These are phyloP conservation scores for Adansonia gregorii DNA, from an alignment of 441 rosid species.

Conservation along the genomic window DNA sequence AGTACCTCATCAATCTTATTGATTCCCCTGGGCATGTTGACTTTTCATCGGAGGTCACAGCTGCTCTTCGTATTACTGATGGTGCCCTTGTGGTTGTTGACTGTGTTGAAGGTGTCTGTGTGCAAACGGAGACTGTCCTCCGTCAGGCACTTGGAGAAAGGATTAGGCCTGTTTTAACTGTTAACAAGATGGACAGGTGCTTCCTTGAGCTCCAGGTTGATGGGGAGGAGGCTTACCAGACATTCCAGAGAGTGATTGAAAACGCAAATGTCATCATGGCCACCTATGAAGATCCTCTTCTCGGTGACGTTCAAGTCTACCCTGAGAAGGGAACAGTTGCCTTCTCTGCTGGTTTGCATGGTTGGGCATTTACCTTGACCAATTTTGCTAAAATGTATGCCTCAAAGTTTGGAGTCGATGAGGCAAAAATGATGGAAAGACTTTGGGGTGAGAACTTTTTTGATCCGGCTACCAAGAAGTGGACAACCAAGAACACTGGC, in stretches of 20 bases:
- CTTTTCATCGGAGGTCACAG: constrained; percentile 75
- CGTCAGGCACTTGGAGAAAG: constrained; percentile 78
- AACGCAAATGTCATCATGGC: constrained; percentile 79
- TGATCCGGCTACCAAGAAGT: constrained; percentile 30
- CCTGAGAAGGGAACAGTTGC: constrained; percentile 38
- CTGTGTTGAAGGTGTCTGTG: constrained; percentile 73
- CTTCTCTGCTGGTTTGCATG: constrained; percentile 28
- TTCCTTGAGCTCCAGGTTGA: constrained; percentile 83
- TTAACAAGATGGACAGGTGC: constrained; percentile 80
- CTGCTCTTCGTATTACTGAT: constrained; percentile 76
- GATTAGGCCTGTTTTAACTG: constrained; percentile 72
- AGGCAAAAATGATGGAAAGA: constrained; percentile 29
- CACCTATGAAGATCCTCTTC: constrained; percentile 78
- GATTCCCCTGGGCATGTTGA: constrained; percentile 80
- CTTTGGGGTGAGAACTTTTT: constrained; percentile 33
- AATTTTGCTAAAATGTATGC: constrained; percentile 29
- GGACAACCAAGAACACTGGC: constrained; percentile 29
- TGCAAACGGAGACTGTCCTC: constrained; percentile 71
- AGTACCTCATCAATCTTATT: constrained; percentile 72
- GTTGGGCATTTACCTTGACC: constrained; percentile 28
- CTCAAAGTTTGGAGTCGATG: constrained; percentile 23
- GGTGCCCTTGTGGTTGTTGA: constrained; percentile 81
- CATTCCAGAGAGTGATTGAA: constrained; percentile 65
- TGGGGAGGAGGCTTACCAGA: constrained; percentile 80
- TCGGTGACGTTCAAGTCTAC: constrained; percentile 66